phyloP scores from a whole-genome alignment of 2,329 filamentous ascomycete genomes.

The Paradendryphiella salina region DNA sequence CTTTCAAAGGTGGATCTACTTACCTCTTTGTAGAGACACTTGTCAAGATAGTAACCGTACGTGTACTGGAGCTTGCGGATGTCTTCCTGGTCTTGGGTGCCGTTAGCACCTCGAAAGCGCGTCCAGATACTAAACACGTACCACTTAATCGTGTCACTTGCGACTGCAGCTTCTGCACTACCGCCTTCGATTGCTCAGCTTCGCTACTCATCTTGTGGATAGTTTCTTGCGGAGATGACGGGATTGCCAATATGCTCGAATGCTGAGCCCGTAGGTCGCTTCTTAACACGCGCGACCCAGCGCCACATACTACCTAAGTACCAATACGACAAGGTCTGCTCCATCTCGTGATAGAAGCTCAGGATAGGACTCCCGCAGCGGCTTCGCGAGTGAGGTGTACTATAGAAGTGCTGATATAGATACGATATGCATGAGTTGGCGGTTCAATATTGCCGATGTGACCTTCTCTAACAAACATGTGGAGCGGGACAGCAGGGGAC shows the following conservation, averaged over 20 bases:
- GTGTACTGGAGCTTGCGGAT: constrained; percentile 61
- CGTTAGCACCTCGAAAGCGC: constrained; percentile 14
- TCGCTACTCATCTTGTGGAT: constrained; percentile 30
- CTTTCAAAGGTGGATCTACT: not conserved
- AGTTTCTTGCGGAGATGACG: not conserved
- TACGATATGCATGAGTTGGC: constrained; percentile 14
- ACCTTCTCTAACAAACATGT: constrained; percentile 4
- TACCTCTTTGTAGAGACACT: constrained; percentile 61
- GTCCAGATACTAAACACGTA: constrained; percentile 11
- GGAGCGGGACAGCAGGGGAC: constrained; percentile 5
- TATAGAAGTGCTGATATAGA: constrained; percentile 22
- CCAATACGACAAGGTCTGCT: not conserved
- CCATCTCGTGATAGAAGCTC: too few species aligned
- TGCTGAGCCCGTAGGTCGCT: not conserved
- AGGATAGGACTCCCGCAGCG: constrained; percentile 13
- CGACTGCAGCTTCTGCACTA: constrained; percentile 34
- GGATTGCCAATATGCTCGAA: not conserved
- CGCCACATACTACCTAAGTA: constrained; percentile 10
- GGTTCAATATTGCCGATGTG: constrained; percentile 33
- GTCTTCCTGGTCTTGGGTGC: constrained; percentile 55
- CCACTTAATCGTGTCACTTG: constrained; percentile 37
- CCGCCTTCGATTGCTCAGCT: constrained; percentile 34
- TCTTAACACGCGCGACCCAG: constrained; percentile 21
- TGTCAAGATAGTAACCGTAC: constrained; percentile 64
- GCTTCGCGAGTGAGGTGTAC: constrained; percentile 16